Percentiles rank a stretch among this genome's conserved stretches.
phyloP scores from a whole-genome alignment of 495 filamentous ascomycete species.

The Penicillium waksmanii region DNA sequence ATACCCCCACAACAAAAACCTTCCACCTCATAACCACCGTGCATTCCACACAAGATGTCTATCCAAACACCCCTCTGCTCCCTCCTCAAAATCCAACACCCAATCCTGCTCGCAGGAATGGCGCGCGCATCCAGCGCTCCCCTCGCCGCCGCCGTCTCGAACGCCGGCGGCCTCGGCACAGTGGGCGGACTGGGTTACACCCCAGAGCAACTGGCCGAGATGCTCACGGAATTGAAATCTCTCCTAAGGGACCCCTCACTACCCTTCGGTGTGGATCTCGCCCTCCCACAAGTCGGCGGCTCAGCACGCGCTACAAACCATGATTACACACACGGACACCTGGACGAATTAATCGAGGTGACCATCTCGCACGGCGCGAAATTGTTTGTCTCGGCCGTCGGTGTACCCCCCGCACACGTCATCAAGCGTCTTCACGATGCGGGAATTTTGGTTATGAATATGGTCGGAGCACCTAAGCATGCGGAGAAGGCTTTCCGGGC shows the following conservation, averaged over 20 bases:
- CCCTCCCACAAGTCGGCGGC: slow-evolving; percentile 82
- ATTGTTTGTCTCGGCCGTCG: slow-evolving; percentile 83
- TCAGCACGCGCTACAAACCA: slow-evolving; percentile 83
- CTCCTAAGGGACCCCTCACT: slow-evolving; percentile 62
- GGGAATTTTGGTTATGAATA: slow-evolving; percentile 87
- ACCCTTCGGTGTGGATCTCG: slow-evolving; percentile 87
- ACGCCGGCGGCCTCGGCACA: slow-evolving; percentile 83
- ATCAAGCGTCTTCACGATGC: slow-evolving; percentile 74
- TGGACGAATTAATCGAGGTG: slow-evolving; percentile 81
- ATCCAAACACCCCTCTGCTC: slow-evolving; percentile 76
- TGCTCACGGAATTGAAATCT: slow-evolving; percentile 81
- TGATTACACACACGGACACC: slow-evolving; percentile 84
- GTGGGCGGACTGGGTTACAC: slow-evolving; percentile 89
- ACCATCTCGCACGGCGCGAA: slow-evolving; percentile 75
- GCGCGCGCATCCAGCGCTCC: slow-evolving; percentile 75
- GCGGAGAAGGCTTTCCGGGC: slow-evolving; percentile 79
- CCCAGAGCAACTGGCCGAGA: slow-evolving; percentile 72
- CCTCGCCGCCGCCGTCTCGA: slow-evolving; percentile 84
- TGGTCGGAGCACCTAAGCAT: slow-evolving; percentile 92
- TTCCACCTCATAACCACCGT: neutral
- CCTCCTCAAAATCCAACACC: slow-evolving; percentile 76
- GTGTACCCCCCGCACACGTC: slow-evolving; percentile 70
- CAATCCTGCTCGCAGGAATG: slow-evolving; percentile 89
- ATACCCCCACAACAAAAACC: neutral
- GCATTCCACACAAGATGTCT: slow-evolving; percentile 36